These are phyloP conservation scores for Pythium myriotylum DNA, from an alignment of 352 stramenopile species.

Conservation along the genomic window DNA sequence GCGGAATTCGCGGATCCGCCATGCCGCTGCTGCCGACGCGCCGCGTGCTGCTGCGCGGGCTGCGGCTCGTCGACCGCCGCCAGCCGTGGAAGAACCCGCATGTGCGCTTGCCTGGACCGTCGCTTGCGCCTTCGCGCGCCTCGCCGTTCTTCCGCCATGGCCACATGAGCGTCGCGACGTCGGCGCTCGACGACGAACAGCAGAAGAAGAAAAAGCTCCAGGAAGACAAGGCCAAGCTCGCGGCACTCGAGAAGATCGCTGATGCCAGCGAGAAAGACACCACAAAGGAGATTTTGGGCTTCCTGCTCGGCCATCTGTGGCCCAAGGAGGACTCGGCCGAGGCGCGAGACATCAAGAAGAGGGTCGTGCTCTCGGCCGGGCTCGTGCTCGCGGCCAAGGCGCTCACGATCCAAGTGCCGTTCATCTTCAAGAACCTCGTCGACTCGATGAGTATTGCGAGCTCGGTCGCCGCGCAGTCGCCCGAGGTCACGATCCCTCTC, in stretches of 20 bases:
- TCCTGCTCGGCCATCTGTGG: conserved; percentile 42
- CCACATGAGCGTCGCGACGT: conserved; percentile 23
- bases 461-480: conserved; percentile 26
- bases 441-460: conserved; percentile 56
- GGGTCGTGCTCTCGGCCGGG: conserved; percentile 63
- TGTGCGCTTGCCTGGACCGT: conserved; percentile 5
- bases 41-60: conserved; percentile 24
- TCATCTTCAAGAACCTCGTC: conserved; percentile 94
- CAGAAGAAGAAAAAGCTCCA: conserved; percentile 23
- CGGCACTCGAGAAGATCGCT: conserved; percentile 10
- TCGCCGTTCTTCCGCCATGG: neutral
- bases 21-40: conserved; percentile 29
- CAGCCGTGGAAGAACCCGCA: conserved; percentile 25
- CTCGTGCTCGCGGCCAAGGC: conserved; percentile 86
- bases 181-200: conserved; percentile 23
- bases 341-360: conserved; percentile 42
- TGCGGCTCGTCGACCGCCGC: conserved; percentile 31
- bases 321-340: conserved; percentile 33
- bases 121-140: neutral
- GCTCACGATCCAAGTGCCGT: conserved; percentile 91
- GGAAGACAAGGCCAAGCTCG: conserved; percentile 19
- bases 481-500: conserved; percentile 33
- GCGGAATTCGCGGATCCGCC: conserved; percentile 7
- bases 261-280: conserved; percentile 24
- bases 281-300: conserved; percentile 40